Percentiles rank a stretch among this genome's conserved stretches.
phyloP scores from a whole-genome alignment of 352 stramenopile genomes.

The Peronospora destructor region DNA sequence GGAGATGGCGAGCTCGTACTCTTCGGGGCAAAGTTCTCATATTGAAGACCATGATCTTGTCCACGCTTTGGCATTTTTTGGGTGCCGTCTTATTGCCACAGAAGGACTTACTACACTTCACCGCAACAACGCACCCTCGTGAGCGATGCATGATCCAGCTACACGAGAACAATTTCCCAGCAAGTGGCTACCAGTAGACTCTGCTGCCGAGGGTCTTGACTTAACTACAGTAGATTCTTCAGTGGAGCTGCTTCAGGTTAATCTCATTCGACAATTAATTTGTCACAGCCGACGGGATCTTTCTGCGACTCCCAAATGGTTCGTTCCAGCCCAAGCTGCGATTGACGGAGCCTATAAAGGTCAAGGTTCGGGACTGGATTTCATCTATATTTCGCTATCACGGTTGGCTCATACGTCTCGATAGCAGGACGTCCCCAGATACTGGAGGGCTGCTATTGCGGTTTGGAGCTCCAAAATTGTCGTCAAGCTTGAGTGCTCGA shows the following conservation, averaged over 20 bases:
- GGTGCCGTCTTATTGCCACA: too few relatives aligned
- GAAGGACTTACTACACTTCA: neutral
- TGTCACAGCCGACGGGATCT: neutral
- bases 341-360: neutral
- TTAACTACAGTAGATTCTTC: neutral
- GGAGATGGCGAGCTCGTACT: neutral
- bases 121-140: neutral
- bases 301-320: too few relatives aligned
- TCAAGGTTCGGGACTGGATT: constrained; percentile 2
- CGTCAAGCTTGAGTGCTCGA: too few relatives aligned
- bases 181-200: neutral
- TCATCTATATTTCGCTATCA: constrained; percentile 5
- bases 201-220: neutral
- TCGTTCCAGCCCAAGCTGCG: constrained; percentile 1
- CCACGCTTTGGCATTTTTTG: neutral
- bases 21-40: neutral
- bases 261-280: constrained; percentile 9
- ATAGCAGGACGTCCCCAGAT: too few relatives aligned
- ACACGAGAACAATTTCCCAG: neutral
- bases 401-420: neutral
- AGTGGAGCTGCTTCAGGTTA: constrained; percentile 4
- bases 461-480: too few relatives aligned
- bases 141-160: neutral
- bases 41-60: neutral
- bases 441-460: too few relatives aligned